Evolutionary conservation across 129 eudicot genomes (phyloP), one percentile per base, ranked within the genome.

Genomic region (Tagetes patula): DNA sequence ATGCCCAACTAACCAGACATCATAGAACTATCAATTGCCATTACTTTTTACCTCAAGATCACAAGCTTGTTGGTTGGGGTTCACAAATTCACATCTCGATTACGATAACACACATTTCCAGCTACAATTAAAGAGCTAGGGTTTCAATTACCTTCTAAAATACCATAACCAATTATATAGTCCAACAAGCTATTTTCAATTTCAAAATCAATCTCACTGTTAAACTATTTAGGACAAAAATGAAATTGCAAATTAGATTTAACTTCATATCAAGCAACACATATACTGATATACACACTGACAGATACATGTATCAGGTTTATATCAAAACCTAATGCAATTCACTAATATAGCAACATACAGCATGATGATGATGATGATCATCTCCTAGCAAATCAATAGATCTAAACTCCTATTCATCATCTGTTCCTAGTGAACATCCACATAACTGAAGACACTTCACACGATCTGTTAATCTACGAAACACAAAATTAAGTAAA

Each of bases 371-470:
- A 12, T 31, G 7, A 49, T 52, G 50, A 61, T 45, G 30, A 46
- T 7, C 49, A 73, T 73, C 59, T 11, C n/a, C 46, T 32, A 36
- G 14, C 7, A 61, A 62, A 62, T 63, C 49, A 36, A 49, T 40
- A 50, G 79, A 75, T 75, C 79, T 52, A 75, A 50, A 38, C 14
- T 49, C 37, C 78, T 9, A 64, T 27, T 46, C 49, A 74, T 27
- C 33, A 49, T 38, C 50, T 50, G 9, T 64, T 38, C 55, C 6
- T 34, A 52, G 33, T 65, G 43, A 2, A 74, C 38, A 48, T 61
- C 27, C 69, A 45, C 69, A 45, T 32, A 73, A 73, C 13, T n/a
- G 2, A 64, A 74, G 10, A 42, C 14, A 49, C 8, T 38, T 74
- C 65, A 46, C 40, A 38, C n/a, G 79, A 75, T 75, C 65, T 75